These are phyloP conservation scores for Blastobotrys petasosporus DNA, from an alignment of 1,139 yeast species.

Conservation along the genomic window DNA sequence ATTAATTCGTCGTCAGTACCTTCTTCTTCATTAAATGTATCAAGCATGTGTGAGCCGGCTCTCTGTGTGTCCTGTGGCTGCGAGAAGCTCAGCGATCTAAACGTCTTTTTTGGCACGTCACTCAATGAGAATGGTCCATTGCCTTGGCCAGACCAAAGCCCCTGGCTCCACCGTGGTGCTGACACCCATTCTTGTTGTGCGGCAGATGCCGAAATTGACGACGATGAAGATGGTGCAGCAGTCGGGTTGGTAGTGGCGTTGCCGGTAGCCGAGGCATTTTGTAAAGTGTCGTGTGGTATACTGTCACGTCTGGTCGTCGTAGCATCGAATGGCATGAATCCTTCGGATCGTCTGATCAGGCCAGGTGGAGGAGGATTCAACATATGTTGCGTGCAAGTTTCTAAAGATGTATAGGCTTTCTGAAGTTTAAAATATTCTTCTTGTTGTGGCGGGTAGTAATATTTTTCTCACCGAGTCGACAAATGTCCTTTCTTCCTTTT, in stretches of 20 bases:
- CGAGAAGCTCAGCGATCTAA: conserved; percentile 21
- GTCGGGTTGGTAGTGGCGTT: no score
- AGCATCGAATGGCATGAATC: conserved; percentile 8
- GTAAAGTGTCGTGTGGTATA: background rate
- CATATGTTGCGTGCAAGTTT: background rate
- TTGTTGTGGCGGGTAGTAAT: background rate
- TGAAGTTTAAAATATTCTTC: background rate
- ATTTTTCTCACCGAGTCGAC: background rate
- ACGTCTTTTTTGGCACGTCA: conserved; percentile 15
- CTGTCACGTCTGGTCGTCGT: background rate
- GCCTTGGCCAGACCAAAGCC: conserved; percentile 5
- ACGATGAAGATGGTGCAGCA: no score
- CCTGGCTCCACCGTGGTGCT: conserved; percentile 10
- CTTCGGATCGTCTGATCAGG: conserved; percentile 1
- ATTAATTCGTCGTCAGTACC: conserved; percentile 11
- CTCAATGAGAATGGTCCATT: background rate
- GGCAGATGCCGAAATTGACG: no score
- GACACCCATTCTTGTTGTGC: conserved; percentile 2
- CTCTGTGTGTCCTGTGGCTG: conserved; percentile 7
- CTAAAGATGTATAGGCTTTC: no score
- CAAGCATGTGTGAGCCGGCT: conserved; percentile 18
- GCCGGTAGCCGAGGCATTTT: no score
- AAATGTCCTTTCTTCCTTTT: background rate
- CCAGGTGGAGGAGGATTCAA: conserved; percentile 5
- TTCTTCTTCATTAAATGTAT: conserved; percentile 23